These are phyloP conservation scores for Pyrenophora tritici-repentis DNA, from an alignment of 2,329 filamentous ascomycete genomes.

Conservation along the genomic window DNA sequence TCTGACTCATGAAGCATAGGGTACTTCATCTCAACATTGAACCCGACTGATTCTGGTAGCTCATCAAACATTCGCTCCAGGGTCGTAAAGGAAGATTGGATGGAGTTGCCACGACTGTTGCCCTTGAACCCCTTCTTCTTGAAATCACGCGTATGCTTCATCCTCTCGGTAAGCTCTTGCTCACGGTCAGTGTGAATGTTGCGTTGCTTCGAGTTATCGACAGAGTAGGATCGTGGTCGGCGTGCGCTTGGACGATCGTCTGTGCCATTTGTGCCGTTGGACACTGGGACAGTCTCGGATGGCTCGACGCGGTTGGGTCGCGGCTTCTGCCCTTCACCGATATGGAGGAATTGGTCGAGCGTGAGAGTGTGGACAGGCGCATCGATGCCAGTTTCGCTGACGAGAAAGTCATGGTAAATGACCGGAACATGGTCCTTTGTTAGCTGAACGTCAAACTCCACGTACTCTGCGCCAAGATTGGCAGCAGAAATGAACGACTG, in stretches of 20 bases:
- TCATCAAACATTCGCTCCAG: conserved; percentile 90
- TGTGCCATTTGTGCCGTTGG: conserved; percentile 21
- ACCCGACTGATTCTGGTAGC: conserved; percentile 80
- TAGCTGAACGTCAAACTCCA: conserved; percentile 86
- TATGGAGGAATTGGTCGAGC: conserved; percentile 91
- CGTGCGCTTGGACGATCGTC: conserved; percentile 28
- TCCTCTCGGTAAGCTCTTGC: conserved; percentile 75
- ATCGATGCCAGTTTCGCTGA: conserved; percentile 96
- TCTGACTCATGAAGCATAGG: conserved; percentile 96
- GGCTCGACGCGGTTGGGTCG: conserved; percentile 55
- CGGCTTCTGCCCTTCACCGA: conserved; percentile 65
- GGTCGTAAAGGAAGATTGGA: conserved; percentile 94
- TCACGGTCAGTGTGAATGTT: conserved; percentile 49
- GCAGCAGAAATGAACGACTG: conserved; percentile 95
- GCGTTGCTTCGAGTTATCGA: conserved; percentile 55
- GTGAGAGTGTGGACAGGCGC: conserved; percentile 95
- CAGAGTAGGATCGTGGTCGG: conserved; percentile 62
- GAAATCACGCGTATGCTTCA: conserved; percentile 96
- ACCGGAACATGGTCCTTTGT: conserved; percentile 99
- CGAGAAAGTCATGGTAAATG: conserved; percentile 97
- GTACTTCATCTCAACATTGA: conserved; percentile 99
- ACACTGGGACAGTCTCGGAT: conserved; percentile 37
- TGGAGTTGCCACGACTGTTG: conserved; percentile 91
- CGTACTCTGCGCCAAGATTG: conserved; percentile 79
- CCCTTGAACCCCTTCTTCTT: conserved; percentile 95